These are phyloP conservation scores for Sphagnum magellanicum DNA, from an alignment of 228 moss, liverwort and hornwort species.

Conservation along the genomic window DNA sequence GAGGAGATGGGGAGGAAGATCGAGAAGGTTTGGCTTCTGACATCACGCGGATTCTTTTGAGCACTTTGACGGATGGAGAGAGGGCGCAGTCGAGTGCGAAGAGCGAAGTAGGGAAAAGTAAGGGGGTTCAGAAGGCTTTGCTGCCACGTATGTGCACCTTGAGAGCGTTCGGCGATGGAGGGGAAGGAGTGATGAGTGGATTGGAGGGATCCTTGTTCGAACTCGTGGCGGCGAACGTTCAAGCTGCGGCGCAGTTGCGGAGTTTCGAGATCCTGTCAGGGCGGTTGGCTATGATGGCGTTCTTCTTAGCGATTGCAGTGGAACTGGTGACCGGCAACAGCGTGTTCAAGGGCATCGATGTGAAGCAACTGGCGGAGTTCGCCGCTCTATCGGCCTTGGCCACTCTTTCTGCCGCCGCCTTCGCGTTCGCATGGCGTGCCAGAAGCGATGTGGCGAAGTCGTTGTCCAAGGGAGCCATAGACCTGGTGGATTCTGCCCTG, in stretches of 20 bases:
- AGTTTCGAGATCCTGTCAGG: conserved; percentile 93
- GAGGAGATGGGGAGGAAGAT: too few species aligned
- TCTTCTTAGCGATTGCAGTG: conserved; percentile 75
- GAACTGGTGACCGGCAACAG: conserved; percentile 80
- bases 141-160: conserved; percentile 63
- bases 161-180: conserved; percentile 83
- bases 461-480: conserved; percentile 72
- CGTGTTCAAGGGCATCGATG: conserved; percentile 76
- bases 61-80: too few species aligned
- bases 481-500: conserved; percentile 76
- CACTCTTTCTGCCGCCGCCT: conserved; percentile 67
- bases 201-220: conserved; percentile 83
- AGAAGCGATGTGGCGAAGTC: conserved; percentile 65
- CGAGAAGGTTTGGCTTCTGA: too few species aligned
- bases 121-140: conserved; percentile 1
- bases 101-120: too few species aligned
- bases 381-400: conserved; percentile 69
- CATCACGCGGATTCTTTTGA: too few species aligned
- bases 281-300: conserved; percentile 85
- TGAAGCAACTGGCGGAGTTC: conserved; percentile 47
- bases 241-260: conserved; percentile 81
- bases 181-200: conserved; percentile 66
- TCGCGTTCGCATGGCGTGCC: conserved; percentile 86
- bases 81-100: too few species aligned
- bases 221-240: conserved; percentile 85